Conservation (phyloP, 805 yeast species). For the Candida tallmaniae region DNA sequence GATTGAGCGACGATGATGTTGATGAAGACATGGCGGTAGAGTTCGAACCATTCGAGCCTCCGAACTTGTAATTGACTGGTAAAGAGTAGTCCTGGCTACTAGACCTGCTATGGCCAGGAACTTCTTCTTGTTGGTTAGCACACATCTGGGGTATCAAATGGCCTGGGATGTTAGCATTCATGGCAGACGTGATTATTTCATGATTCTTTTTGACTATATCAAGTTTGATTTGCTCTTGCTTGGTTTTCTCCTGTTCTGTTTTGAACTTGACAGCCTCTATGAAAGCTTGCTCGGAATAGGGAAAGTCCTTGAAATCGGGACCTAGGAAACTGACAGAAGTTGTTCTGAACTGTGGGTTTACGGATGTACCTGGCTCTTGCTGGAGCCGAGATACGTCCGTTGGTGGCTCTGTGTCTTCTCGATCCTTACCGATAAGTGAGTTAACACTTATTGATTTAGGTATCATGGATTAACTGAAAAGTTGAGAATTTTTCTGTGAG, state of each 20-base stretch:
- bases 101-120: slow-evolving; percentile 1
- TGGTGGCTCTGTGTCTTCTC: background rate
- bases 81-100: slow-evolving; percentile 12
- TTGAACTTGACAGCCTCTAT: slow-evolving; percentile 55
- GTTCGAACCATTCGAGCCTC: slow-evolving; percentile 15
- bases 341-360: background rate
- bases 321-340: slow-evolving; percentile 45
- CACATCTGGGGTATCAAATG: slow-evolving; percentile 60
- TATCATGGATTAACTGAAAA: too few species aligned
- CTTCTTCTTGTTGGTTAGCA: slow-evolving; percentile 12
- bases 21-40: background rate
- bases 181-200: slow-evolving; percentile 59
- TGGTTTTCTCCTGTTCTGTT: slow-evolving; percentile 74
- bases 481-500: too few species aligned
- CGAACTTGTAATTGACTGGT: slow-evolving; percentile 33
- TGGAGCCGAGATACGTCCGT: background rate
- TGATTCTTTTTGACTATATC: slow-evolving; percentile 59
- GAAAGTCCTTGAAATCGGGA: slow-evolving; percentile 47
- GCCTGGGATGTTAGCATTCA: slow-evolving; percentile 59
- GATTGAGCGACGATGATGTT: background rate
- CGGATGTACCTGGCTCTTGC: background rate
- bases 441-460: slow-evolving; percentile 35
- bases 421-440: slow-evolving; percentile 31
- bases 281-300: slow-evolving; percentile 54
- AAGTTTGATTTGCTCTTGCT: slow-evolving; percentile 68